phyloP scores from a whole-genome alignment of 257 asterid species.

The Voacanga thouarsii region DNA sequence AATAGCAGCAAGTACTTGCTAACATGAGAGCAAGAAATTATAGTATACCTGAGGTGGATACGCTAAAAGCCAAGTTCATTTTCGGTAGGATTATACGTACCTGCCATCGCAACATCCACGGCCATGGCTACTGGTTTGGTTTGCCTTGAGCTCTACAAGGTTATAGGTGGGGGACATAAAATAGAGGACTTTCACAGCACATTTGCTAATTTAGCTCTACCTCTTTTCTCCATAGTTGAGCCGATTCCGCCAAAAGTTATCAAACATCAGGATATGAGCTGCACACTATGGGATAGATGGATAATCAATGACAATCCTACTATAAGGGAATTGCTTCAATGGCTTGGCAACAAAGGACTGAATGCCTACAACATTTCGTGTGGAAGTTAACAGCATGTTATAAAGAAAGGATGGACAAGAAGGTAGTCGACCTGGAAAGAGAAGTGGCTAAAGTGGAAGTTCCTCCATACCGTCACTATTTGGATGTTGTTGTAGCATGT shows the following conservation, averaged over 20 bases:
- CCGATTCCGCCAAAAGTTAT: slow-evolving; percentile 69
- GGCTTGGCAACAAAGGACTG: slow-evolving; percentile 78
- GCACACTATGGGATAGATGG: slow-evolving; percentile 98
- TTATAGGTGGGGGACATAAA: slow-evolving; percentile 66
- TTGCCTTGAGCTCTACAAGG: slow-evolving; percentile 88
- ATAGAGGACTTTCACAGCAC: slow-evolving; percentile 88
- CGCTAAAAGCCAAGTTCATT: slow-evolving; percentile 81
- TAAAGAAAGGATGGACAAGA: slow-evolving; percentile 83
- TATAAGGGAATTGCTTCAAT: slow-evolving; percentile 59
- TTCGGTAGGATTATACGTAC: slow-evolving; percentile 91
- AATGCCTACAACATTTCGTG: slow-evolving; percentile 76
- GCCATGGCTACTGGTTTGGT: slow-evolving; percentile 94
- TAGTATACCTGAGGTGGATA: slow-evolving; percentile 85
- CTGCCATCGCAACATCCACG: slow-evolving; percentile 90
- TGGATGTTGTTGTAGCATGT: slow-evolving; percentile 80
- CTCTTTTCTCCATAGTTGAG: slow-evolving; percentile 85
- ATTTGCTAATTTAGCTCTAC: slow-evolving; percentile 82
- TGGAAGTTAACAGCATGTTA: slow-evolving; percentile 85
- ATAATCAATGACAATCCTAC: slow-evolving; percentile 59
- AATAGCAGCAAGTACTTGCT: slow-evolving; percentile 85
- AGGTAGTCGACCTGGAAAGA: slow-evolving; percentile 55
- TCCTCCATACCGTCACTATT: slow-evolving; percentile 60
- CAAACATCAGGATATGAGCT: slow-evolving; percentile 71
- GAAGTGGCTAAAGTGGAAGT: slow-evolving; percentile 79
- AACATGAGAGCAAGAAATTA: slow-evolving; percentile 97